Conservation (phyloP, 2,329 filamentous ascomycete species). For the Talaromyces sp. region DNA sequence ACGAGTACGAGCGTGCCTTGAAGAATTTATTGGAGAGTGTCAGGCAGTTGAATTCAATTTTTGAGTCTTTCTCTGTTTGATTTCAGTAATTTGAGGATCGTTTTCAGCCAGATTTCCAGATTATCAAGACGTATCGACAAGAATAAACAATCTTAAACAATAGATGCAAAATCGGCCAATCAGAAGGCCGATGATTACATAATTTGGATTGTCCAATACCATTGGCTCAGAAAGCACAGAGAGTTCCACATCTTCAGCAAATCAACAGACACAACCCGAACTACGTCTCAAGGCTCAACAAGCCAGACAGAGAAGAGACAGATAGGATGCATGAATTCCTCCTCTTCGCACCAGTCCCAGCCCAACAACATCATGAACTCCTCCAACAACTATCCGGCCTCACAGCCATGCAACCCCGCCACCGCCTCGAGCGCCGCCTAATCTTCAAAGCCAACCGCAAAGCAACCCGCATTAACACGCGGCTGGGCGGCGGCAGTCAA, state of each 20-base stretch:
- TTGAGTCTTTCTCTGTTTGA: no score
- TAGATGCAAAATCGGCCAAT: no score
- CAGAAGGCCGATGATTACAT: no score
- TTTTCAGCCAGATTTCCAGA: no score
- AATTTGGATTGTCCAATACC: no score
- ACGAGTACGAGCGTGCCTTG: no score
- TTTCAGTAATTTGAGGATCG: no score
- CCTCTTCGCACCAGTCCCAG: slow-evolving; percentile 58
- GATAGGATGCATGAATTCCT: slow-evolving; percentile 59
- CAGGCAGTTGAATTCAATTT: no score
- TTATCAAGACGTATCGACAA: no score
- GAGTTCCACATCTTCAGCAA: background rate
- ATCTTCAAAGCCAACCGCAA: slow-evolving; percentile 57
- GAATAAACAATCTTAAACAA: no score
- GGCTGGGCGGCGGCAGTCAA: slow-evolving; percentile 42
- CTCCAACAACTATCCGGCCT: slow-evolving; percentile 61
- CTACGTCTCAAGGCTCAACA: background rate
- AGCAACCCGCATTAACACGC: slow-evolving; percentile 39
- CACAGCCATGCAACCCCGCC: slow-evolving; percentile 59
- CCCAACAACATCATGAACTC: slow-evolving; percentile 57
- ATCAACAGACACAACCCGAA: background rate
- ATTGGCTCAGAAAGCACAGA: no score
- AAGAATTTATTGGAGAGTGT: no score
- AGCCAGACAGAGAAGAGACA: background rate
- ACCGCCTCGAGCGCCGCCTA: slow-evolving; percentile 53